A percentile compares a stretch with the other conserved stretches of the same genome.
phyloP scores from a whole-genome alignment of 768 basidiomycete genomes.

The Postia placenta region DNA sequence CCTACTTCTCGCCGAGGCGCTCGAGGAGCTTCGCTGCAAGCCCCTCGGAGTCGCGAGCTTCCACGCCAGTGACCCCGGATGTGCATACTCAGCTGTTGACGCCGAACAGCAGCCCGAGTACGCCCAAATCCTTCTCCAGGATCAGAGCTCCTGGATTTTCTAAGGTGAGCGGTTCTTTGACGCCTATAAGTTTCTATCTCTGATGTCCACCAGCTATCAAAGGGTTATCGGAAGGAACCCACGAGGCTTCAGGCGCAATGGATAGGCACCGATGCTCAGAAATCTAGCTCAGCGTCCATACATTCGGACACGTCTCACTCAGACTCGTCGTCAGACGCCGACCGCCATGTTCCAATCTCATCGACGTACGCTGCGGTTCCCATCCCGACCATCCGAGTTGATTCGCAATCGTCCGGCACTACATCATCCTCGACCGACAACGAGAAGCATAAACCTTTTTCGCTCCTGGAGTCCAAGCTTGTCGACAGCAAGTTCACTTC shows the following conservation, averaged over 20 bases:
- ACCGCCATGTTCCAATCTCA: not conserved
- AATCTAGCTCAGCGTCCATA: too few relatives aligned
- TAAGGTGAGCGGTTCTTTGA: not conserved
- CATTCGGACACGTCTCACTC: not conserved
- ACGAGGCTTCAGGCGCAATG: slow-evolving; percentile 1
- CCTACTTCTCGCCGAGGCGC: not conserved
- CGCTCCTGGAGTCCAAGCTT: too few relatives aligned
- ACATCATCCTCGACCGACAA: too few relatives aligned
- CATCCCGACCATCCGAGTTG: too few relatives aligned
- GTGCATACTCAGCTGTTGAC: not conserved
- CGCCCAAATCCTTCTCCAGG: not conserved
- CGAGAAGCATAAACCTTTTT: too few relatives aligned
- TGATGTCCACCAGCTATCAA: not conserved
- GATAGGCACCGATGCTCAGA: not conserved
- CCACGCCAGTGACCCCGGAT: not conserved
- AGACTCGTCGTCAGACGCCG: not conserved
- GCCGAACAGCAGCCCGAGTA: not conserved
- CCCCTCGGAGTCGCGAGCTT: not conserved
- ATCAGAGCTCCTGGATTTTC: not conserved
- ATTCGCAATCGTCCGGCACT: not conserved
- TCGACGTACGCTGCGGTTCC: not conserved
- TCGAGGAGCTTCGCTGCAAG: not conserved
- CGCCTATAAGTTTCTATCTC: not conserved
- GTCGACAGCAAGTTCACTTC: too few relatives aligned
- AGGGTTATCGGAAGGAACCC: not conserved